phyloP scores from a whole-genome alignment of 352 stramenopile genomes.

The Globisporangium splendens region DNA sequence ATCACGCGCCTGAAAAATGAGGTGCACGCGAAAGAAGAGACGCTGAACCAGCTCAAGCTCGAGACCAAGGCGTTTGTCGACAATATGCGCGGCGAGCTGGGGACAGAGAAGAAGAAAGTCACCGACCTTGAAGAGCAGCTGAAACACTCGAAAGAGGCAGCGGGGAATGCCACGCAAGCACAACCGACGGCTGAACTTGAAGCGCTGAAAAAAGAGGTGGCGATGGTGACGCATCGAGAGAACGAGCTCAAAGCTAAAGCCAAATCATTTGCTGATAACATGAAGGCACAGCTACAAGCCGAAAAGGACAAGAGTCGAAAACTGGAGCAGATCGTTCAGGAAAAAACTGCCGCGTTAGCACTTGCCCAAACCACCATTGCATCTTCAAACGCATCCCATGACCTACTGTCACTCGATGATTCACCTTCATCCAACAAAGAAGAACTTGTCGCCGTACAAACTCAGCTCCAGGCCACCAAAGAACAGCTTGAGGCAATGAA shows the following conservation, averaged over 20 bases:
- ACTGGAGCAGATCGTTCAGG: constrained; percentile 51
- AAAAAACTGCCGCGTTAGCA: constrained; percentile 31
- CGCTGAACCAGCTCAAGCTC: constrained; percentile 75
- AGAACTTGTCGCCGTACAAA: constrained; percentile 36
- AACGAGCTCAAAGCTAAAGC: constrained; percentile 64
- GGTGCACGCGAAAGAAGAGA: constrained; percentile 70
- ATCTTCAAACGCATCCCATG: constrained; percentile 9
- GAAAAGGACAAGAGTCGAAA: constrained; percentile 54
- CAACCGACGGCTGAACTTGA: constrained; percentile 23
- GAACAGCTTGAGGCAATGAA: constrained; percentile 28
- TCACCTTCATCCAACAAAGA: constrained; percentile 17
- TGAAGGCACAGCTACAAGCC: constrained; percentile 56
- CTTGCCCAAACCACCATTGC: constrained; percentile 18
- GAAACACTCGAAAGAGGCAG: constrained; percentile 17
- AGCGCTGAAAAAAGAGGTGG: constrained; percentile 42
- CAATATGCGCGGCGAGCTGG: constrained; percentile 65
- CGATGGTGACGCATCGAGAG: constrained; percentile 38
- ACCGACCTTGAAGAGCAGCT: constrained; percentile 50
- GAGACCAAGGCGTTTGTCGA: constrained; percentile 85
- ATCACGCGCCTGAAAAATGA: constrained; percentile 55
- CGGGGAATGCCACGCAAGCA: background rate
- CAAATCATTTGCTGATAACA: constrained; percentile 65
- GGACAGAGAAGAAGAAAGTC: constrained; percentile 65
- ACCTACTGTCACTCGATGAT: constrained; percentile 14
- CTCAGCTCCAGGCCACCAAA: constrained; percentile 27